Evolutionary conservation across 305 asterid genomes (phyloP), one percentile per base, ranked within the genome.

Genomic region (Fraxinus dipetala): DNA sequence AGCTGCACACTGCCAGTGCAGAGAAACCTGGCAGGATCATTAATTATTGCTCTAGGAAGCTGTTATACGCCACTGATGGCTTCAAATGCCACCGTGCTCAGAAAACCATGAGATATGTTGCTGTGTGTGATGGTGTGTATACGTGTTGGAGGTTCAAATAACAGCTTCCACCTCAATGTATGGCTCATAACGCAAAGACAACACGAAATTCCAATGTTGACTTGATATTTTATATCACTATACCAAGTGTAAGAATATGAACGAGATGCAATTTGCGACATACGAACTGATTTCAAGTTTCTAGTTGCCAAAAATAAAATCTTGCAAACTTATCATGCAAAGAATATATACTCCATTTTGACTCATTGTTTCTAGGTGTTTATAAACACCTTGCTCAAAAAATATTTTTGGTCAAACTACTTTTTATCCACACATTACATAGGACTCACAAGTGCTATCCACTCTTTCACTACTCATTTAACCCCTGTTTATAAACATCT

Each of bases 1-100:
- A 83, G 76, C 98, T 96, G 99, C 96, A 92, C 98, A 96, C 98
- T 94, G 96, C 92, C 98, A 96, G 90, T 94, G 97, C 98, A 94
- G 96, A 89, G 96, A 96, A 94, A 94, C 98, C 99, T 96, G 98
- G 98, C 89, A 91, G 95, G 98, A 90, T 89, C 98, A 88, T 80
- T 65, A 74, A 77, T 73, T 70, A 79, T 92, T 85, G 76, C 72
- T 94, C 61, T 94, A 88, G 97, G 98, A 93, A 87, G 97, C 98
- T 92, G 93, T 84, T 81, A 69, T 16, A 81, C 69, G 83, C 89
- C 93, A 89, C 87, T 70, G 54, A 72, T 48, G 89, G 91, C 87
- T 82, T 78, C 84, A 90, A 81, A 88, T 83, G 90, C 94, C 88
- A 86, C 72, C 78, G 75, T 70, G 92, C 86, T 79, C 84, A 32